Percentiles rank a stretch among this genome's conserved stretches.
phyloP scores from a whole-genome alignment of 768 basidiomycete species.

The Cystobasidium ongulense region DNA sequence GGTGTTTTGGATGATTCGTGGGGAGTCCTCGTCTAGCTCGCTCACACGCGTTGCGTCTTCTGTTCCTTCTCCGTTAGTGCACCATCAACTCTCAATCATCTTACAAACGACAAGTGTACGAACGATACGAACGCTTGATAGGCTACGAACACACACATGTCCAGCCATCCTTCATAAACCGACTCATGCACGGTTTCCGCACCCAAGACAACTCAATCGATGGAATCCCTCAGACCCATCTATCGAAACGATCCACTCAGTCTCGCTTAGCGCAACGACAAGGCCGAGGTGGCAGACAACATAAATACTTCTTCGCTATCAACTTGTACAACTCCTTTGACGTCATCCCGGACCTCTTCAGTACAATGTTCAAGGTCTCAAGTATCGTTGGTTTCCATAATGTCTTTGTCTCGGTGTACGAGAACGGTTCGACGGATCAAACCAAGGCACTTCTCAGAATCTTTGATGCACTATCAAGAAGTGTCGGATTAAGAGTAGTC shows the following conservation, averaged over 20 bases:
- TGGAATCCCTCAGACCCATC: conserved; percentile 43
- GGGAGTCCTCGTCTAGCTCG: too few relatives aligned
- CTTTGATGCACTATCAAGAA: conserved; percentile 82
- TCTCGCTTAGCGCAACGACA: conserved; percentile 46
- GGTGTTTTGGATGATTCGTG: not conserved
- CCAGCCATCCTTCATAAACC: conserved; percentile 47
- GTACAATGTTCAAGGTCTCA: conserved; percentile 87
- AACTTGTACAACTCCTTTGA: conserved; percentile 99
- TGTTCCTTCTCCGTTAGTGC: conserved; percentile 56
- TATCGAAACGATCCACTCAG: conserved; percentile 37
- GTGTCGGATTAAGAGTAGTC: conserved; percentile 82
- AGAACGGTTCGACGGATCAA: conserved; percentile 98
- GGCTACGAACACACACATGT: conserved; percentile 51
- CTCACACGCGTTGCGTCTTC: conserved; percentile 26
- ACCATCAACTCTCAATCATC: conserved; percentile 72
- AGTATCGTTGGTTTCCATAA: conserved; percentile 93
- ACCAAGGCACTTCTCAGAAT: conserved; percentile 92
- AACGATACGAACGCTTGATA: conserved; percentile 74
- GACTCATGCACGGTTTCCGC: conserved; percentile 42
- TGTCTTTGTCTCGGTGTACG: conserved; percentile 96
- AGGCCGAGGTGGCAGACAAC: conserved; percentile 47
- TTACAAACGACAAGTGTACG: conserved; percentile 72
- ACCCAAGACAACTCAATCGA: conserved; percentile 43
- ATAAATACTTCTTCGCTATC: conserved; percentile 99
- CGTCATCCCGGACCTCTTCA: conserved; percentile 92